Percentiles rank a stretch among this genome's conserved stretches.
phyloP scores from a whole-genome alignment of 1,284 basidiomycete genomes.

The Trametes pubescens region DNA sequence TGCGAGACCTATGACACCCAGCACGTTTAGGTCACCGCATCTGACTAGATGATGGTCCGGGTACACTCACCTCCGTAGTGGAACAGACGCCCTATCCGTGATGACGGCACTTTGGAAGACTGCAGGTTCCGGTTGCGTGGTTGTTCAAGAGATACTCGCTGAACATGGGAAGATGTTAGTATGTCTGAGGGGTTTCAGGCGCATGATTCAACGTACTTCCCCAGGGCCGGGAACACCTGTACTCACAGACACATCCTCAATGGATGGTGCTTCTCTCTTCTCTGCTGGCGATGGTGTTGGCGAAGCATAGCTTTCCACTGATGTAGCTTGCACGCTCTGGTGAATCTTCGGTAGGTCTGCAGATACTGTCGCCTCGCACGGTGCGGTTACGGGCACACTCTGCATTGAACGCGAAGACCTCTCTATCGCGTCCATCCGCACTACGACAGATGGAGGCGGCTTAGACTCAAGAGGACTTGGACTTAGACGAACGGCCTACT shows the following conservation, averaged over 20 bases:
- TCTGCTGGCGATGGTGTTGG: background rate
- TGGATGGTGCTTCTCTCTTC: background rate
- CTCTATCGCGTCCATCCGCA: background rate
- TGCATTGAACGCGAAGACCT: background rate
- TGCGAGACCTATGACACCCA: slow-evolving; percentile 61
- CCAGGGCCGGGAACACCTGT: slow-evolving; percentile 16
- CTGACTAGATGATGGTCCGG: background rate
- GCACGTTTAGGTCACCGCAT: too few species aligned
- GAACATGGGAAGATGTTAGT: background rate
- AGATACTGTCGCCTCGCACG: background rate
- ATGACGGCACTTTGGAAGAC: slow-evolving; percentile 88
- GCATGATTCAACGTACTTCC: slow-evolving; percentile 9
- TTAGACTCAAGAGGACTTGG: background rate
- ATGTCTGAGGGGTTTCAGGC: background rate
- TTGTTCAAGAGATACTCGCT: slow-evolving; percentile 6
- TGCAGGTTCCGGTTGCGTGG: slow-evolving; percentile 59
- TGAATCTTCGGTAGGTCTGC: too few species aligned
- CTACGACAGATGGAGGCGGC: background rate
- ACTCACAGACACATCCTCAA: slow-evolving; percentile 15
- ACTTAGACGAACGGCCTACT: background rate
- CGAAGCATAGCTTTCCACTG: too few species aligned
- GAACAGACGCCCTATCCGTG: slow-evolving; percentile 85
- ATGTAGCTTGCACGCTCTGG: too few species aligned
- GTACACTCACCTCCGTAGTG: slow-evolving; percentile 87
- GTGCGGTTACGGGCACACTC: background rate